Conservation (phyloP, 2,329 filamentous ascomycete species). For the Mycosphaerelloides madeirae region DNA sequence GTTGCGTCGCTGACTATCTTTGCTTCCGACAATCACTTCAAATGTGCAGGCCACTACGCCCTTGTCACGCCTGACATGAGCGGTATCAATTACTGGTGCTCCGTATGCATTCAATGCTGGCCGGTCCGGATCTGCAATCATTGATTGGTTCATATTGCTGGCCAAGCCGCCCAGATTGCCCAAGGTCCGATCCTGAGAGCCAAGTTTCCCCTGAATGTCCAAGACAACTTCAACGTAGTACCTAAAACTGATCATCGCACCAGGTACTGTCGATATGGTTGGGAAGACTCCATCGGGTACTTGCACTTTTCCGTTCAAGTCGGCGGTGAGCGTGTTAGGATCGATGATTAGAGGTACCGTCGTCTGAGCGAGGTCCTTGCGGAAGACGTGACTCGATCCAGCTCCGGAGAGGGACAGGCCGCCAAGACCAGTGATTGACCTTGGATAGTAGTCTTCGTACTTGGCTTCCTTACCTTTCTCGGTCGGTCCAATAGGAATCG, state of each 20-base stretch:
- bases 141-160: conserved; percentile 16
- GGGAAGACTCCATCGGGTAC: conserved; percentile 89
- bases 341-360: conserved; percentile 86
- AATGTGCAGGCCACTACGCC: conserved; percentile 84
- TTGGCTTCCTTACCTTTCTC: conserved; percentile 64
- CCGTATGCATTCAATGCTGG: conserved; percentile 18
- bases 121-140: conserved; percentile 8
- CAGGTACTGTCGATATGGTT: conserved; percentile 82
- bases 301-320: conserved; percentile 75
- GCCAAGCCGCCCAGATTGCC: conserved; percentile 24
- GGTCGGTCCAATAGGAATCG: conserved; percentile 56
- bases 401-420: conserved; percentile 82
- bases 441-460: conserved; percentile 80
- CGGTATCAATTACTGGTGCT: conserved; percentile 76
- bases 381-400: conserved; percentile 84
- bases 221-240: conserved; percentile 92
- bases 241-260: conserved; percentile 90
- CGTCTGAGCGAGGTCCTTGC: conserved; percentile 87
- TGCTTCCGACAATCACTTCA: conserved; percentile 81
- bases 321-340: conserved; percentile 69
- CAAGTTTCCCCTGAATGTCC: conserved; percentile 82
- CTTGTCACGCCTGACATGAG: conserved; percentile 79
- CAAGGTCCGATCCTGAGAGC: conserved; percentile 59
- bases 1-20: conserved; percentile 60
- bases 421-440: conserved; percentile 78